Conservation (phyloP, 1,139 yeast genomes). For the Yarrowia galli region DNA sequence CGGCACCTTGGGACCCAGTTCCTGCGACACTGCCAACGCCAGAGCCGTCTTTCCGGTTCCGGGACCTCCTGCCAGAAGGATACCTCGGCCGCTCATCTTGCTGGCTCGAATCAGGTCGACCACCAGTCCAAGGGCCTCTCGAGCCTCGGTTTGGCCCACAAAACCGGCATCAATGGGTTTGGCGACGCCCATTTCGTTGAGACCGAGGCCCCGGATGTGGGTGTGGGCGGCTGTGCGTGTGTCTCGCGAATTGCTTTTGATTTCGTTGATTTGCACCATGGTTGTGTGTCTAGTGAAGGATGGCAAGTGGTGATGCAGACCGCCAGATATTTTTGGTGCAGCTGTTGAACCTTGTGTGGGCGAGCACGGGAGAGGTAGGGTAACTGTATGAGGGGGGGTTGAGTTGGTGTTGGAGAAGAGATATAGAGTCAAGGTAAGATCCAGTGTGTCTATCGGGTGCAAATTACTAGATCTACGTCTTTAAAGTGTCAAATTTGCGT, state of each 20-base stretch:
- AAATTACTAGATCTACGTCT: neutral
- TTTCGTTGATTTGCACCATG: conserved; percentile 64
- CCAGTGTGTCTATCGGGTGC: too few species aligned
- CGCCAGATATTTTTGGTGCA: neutral
- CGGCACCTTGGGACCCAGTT: conserved; percentile 97
- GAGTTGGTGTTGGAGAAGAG: neutral
- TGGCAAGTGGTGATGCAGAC: conserved; percentile 6
- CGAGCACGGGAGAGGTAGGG: neutral
- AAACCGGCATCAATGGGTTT: conserved; percentile 90
- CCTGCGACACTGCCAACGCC: conserved; percentile 95
- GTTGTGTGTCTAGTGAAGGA: neutral
- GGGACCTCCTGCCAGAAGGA: conserved; percentile 94
- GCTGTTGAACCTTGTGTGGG: neutral
- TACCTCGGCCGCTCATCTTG: conserved; percentile 96
- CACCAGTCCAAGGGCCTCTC: conserved; percentile 96
- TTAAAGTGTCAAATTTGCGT: neutral
- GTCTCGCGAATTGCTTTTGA: conserved; percentile 69
- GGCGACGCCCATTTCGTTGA: conserved; percentile 89
- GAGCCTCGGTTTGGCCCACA: conserved; percentile 92
- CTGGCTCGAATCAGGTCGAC: conserved; percentile 93
- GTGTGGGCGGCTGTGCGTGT: conserved; percentile 96
- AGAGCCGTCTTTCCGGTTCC: conserved; percentile 98
- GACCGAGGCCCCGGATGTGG: conserved; percentile 93
- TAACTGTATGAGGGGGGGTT: neutral
- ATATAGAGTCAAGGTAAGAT: too few species aligned